phyloP scores from a whole-genome alignment of 1,284 basidiomycete species.

The Spongiforma sp. region DNA sequence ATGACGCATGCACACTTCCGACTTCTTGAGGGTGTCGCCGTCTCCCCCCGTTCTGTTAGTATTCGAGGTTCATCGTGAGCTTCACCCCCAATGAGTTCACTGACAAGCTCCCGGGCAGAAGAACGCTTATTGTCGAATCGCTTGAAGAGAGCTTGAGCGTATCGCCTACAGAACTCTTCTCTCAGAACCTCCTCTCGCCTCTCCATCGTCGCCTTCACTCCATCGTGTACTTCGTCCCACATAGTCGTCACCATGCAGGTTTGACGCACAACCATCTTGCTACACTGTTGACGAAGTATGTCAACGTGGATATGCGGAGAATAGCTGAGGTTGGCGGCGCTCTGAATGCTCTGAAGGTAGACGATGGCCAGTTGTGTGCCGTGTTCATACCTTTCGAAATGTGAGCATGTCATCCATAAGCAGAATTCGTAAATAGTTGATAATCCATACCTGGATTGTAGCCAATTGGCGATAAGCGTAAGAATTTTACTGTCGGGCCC shows the following conservation, averaged over 20 bases:
- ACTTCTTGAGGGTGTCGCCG: too few species aligned
- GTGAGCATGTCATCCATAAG: too few species aligned
- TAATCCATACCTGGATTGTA: constrained; percentile 5
- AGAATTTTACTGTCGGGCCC: constrained; percentile 4
- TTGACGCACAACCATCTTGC: not conserved
- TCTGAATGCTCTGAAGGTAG: constrained; percentile 13
- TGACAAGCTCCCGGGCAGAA: constrained; percentile 2
- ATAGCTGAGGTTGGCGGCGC: constrained; percentile 11
- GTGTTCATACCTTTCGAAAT: constrained; percentile 3
- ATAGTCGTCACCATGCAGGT: constrained; percentile 16
- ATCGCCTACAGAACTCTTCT: not conserved
- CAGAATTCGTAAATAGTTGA: too few species aligned
- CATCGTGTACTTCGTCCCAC: constrained; percentile 13
- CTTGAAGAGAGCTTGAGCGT: not conserved
- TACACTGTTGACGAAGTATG: constrained; percentile 8
- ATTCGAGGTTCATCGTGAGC: too few species aligned
- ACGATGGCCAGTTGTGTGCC: constrained; percentile 3
- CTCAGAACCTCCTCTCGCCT: constrained; percentile 3
- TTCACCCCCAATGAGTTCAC: not conserved
- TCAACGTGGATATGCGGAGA: constrained; percentile 3
- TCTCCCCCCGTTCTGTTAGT: too few species aligned
- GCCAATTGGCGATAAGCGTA: not conserved
- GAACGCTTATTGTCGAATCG: constrained; percentile 9
- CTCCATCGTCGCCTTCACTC: constrained; percentile 6
- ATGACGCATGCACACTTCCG: too few species aligned